These are phyloP conservation scores for Tricholoma bakamatsutake DNA, from an alignment of 768 basidiomycete genomes.

Conservation along the genomic window DNA sequence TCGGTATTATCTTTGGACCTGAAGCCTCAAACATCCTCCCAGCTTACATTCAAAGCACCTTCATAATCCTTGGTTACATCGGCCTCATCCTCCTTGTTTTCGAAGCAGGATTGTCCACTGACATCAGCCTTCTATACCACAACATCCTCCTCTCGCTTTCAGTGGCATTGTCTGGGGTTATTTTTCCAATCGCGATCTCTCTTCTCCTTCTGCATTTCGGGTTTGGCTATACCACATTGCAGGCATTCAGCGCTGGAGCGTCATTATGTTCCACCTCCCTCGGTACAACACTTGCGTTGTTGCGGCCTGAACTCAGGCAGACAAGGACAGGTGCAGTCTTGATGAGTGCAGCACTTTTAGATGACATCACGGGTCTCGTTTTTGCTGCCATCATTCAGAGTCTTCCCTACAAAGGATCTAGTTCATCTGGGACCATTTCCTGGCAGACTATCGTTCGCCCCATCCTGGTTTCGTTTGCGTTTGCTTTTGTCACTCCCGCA, in stretches of 20 bases:
- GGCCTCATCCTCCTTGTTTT: conserved; percentile 48
- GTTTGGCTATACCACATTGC: conserved; percentile 34
- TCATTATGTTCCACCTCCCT: conserved; percentile 59
- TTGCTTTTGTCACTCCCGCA: conserved; percentile 35
- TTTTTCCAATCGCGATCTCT: conserved; percentile 43
- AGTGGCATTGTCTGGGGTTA: conserved; percentile 48
- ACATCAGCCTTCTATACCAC: conserved; percentile 36
- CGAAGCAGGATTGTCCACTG: conserved; percentile 54
- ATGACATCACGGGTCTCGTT: conserved; percentile 59
- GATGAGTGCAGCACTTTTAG: conserved; percentile 56
- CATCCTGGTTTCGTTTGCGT: conserved; percentile 47
- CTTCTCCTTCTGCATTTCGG: conserved; percentile 37
- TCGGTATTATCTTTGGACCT: conserved; percentile 52
- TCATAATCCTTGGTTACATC: conserved; percentile 39
- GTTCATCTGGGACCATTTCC: conserved; percentile 10
- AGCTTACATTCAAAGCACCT: conserved; percentile 32
- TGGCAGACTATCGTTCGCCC: conserved; percentile 44
- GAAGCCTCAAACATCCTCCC: conserved; percentile 42
- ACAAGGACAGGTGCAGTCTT: conserved; percentile 53
- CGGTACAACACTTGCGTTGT: conserved; percentile 60
- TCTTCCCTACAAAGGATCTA: conserved; percentile 21
- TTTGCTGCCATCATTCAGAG: conserved; percentile 48
- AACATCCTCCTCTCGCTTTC: conserved; percentile 42
- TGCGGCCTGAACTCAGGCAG: conserved; percentile 40
- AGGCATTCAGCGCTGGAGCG: conserved; percentile 57